phyloP scores from a whole-genome alignment of 495 filamentous ascomycete species.

The Hypoxylon cercidicola region DNA sequence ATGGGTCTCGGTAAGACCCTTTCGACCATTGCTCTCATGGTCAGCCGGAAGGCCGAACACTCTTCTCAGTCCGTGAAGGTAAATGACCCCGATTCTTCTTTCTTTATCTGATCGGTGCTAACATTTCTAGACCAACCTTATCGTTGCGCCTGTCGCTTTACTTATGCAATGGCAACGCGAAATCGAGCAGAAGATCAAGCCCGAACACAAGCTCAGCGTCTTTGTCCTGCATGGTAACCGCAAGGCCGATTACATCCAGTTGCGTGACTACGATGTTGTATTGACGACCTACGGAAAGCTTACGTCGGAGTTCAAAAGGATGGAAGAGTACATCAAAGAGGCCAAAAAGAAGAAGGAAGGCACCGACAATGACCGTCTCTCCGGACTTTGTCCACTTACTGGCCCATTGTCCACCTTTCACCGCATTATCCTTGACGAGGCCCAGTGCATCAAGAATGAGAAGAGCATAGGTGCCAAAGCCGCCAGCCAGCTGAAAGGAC shows the following conservation, averaged over 20 bases:
- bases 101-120: conserved; percentile 71
- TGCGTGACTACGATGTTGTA: conserved; percentile 82
- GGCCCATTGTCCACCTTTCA: conserved; percentile 76
- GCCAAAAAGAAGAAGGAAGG: conserved; percentile 18
- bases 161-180: conserved; percentile 78
- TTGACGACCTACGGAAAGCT: conserved; percentile 90
- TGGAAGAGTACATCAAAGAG: conserved; percentile 29
- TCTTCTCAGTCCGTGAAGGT: conserved; percentile 88
- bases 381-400: conserved; percentile 57
- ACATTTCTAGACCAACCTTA: conserved; percentile 75
- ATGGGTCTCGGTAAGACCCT: conserved; percentile 41
- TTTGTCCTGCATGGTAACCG: conserved; percentile 65
- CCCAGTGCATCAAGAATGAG: conserved; percentile 92
- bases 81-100: conserved; percentile 85
- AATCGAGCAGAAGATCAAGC: conserved; percentile 74
- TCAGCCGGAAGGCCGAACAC: background rate
- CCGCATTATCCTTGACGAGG: conserved; percentile 90
- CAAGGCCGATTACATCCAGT: conserved; percentile 48
- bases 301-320: conserved; percentile 71
- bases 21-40: conserved; percentile 22
- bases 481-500: conserved; percentile 67
- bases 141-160: conserved; percentile 87
- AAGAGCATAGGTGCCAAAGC: conserved; percentile 72
- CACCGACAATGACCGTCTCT: conserved; percentile 7
- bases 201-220: conserved; percentile 74